Evolutionary conservation across 306 rosid genomes (phyloP).

Genomic region (Vigna angularis): DNA sequence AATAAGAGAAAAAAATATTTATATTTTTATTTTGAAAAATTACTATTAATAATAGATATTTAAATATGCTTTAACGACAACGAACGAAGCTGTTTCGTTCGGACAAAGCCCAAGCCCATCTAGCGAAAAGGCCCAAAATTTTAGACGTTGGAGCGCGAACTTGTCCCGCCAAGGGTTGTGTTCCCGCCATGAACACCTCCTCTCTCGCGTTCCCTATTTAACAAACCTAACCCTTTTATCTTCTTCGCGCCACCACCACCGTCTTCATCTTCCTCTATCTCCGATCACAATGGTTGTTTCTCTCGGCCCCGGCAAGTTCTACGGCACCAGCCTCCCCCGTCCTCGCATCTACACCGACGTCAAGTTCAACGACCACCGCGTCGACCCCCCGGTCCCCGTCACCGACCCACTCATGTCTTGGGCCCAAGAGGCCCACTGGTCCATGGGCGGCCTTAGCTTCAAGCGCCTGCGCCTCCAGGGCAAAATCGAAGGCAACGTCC

Average conservation of each 20-base stretch:
- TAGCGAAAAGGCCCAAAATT: constrained; percentile 12
- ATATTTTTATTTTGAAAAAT: too few species aligned
- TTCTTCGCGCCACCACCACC: neutral
- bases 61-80: neutral
- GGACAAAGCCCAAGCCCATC: constrained; percentile 20
- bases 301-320: constrained; percentile 79
- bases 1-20: too few species aligned
- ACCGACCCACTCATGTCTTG: constrained; percentile 66
- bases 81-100: neutral
- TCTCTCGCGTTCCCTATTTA: constrained; percentile 18
- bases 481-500: constrained; percentile 76
- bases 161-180: constrained; percentile 48
- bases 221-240: neutral
- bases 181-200: constrained; percentile 43
- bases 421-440: constrained; percentile 96
- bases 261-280: neutral
- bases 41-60: too few species aligned
- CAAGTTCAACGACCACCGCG: constrained; percentile 66
- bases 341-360: constrained; percentile 81
- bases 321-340: constrained; percentile 89
- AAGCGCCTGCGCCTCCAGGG: constrained; percentile 83
- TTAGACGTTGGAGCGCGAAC: constrained; percentile 44
- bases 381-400: constrained; percentile 72
- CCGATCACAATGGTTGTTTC: constrained; percentile 60
- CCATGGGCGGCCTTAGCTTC: constrained; percentile 89